A percentile compares a stretch with the other conserved stretches of the same genome.
These are phyloP conservation scores for Chalciporus pseudorubinellus DNA, from an alignment of 768 basidiomycete genomes.

Conservation along the genomic window DNA sequence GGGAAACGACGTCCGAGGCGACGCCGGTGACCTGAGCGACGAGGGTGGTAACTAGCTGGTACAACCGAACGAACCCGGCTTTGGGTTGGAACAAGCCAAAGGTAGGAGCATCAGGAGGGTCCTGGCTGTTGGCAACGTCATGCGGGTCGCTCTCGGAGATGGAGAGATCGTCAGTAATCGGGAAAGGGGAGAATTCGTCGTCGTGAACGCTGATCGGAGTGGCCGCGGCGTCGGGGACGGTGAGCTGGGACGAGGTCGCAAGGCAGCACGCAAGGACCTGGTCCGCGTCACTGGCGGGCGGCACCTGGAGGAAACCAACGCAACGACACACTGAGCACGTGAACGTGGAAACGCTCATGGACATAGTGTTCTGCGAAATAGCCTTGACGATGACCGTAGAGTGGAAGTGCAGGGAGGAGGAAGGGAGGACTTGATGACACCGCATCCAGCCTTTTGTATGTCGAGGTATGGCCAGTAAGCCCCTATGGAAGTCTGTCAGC, in stretches of 20 bases:
- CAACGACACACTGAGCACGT: background rate
- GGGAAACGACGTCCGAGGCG: constrained; percentile 12
- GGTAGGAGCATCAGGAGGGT: background rate
- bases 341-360: constrained; percentile 1
- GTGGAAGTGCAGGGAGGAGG: background rate
- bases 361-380: background rate
- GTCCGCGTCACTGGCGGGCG: background rate
- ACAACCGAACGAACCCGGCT: constrained; percentile 5
- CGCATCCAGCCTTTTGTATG: too few relatives aligned
- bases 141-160: background rate
- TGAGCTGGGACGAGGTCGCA: background rate
- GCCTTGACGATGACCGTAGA: constrained; percentile 3
- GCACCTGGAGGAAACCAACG: background rate
- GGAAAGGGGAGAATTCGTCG: background rate
- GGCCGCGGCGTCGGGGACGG: background rate
- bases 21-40: constrained; percentile 2
- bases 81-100: constrained; percentile 5
- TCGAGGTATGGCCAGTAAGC: too few relatives aligned
- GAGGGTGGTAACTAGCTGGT: constrained; percentile 3
- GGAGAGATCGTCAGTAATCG: background rate
- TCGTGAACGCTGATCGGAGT: background rate
- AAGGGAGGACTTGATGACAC: background rate
- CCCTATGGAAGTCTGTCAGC: too few relatives aligned
- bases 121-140: background rate
- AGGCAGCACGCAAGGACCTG: background rate